Evolutionary conservation across 2,329 filamentous ascomycete species (phyloP), one percentile per base, ranked within the genome.

Genomic region (Aspergillus sp.): DNA sequence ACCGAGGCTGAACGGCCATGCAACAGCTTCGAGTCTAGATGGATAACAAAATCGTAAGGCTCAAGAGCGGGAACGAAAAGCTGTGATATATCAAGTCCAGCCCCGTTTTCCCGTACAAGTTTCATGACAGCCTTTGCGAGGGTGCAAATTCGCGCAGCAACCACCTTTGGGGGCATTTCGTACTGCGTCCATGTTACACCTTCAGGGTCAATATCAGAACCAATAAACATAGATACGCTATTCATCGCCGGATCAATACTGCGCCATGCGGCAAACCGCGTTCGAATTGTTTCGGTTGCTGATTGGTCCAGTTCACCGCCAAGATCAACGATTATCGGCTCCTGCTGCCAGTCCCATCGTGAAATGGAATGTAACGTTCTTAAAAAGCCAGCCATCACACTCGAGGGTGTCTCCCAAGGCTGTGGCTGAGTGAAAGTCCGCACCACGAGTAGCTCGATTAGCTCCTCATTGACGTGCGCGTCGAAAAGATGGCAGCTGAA

Each of bases 211-310:
- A 90, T 79, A 53, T 90, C 89, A 0, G 91, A 92, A 2, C 91
- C 91, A 4, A 89, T 89, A 67, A 97, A 90, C 39, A 98, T 78
- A 17, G 89, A 87, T 3, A 90, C 85, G 60, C 86, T 87, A 74
- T 95, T 96, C 87, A 98, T 90, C 53, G 83, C 86, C 1, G 93
- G 92, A 68, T 99, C 95, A 53, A 95, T 87, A 63, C 89, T 91
- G 57, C 95, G 84, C 91, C 91, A 96, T 13, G 89, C 87, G 60
- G 91, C 85, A 57, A 98, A 88, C 18, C 89, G 86, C 4, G 87
- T 89, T 38, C 81, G 82, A 61, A 95, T 86, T 3, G 80, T 78
- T 32, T 83, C 76, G 11, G 88, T 81, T 30, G 89, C 85, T 11
- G 83, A 78, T 7, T 79, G 74, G 7, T 83, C 83, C 68, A 96